Evolutionary conservation across 352 stramenopile genomes (phyloP).

Genomic region (Phytopythium sindhum): DNA sequence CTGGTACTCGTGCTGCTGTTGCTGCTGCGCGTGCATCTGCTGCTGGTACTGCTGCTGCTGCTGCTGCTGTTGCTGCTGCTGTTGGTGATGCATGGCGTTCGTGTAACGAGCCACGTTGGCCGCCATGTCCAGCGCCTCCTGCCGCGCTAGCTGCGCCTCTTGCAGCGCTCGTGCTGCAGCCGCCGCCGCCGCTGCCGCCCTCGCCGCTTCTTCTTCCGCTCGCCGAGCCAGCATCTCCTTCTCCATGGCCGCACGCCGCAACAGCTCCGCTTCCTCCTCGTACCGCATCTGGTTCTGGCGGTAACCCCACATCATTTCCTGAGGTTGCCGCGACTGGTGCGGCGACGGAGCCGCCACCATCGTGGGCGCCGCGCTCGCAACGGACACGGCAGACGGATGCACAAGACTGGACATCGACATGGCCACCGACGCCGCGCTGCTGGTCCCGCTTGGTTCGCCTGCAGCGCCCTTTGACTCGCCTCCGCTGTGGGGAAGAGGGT

Average conservation of each 20-base stretch:
- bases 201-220: constrained; percentile 78
- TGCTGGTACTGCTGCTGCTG: constrained; percentile 25
- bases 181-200: constrained; percentile 60
- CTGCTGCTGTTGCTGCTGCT: constrained; percentile 36
- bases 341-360: constrained; percentile 19
- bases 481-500: neutral
- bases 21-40: constrained; percentile 48
- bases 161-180: constrained; percentile 70
- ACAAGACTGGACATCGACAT: constrained; percentile 9
- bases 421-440: constrained; percentile 14
- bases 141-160: constrained; percentile 69
- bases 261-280: constrained; percentile 71
- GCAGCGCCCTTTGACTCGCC: neutral
- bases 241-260: constrained; percentile 55
- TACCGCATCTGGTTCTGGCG: constrained; percentile 67
- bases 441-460: neutral
- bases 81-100: constrained; percentile 66
- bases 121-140: constrained; percentile 83
- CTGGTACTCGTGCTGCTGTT: constrained; percentile 40
- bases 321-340: constrained; percentile 26
- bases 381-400: constrained; percentile 18
- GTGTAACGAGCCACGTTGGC: constrained; percentile 70
- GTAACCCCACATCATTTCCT: constrained; percentile 73
- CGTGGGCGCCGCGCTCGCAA: constrained; percentile 19
- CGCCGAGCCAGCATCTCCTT: constrained; percentile 61